Evolutionary conservation across 2,329 filamentous ascomycete species (phyloP).

Genomic region (Cryphonectria naterciae): DNA sequence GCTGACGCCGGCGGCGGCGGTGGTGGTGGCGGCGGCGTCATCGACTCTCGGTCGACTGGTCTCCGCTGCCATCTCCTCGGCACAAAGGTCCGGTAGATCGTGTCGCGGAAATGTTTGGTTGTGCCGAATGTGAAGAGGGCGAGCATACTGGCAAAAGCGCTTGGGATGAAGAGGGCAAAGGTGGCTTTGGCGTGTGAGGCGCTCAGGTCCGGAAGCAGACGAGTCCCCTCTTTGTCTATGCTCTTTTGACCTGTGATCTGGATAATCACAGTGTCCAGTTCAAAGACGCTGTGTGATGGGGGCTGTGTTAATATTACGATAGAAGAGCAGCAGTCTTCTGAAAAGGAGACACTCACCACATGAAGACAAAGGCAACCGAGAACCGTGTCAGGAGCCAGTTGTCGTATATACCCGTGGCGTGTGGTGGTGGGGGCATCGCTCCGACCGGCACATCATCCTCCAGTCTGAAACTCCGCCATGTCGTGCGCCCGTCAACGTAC

Average conservation of each 20-base stretch:
- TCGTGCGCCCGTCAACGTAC: constrained; percentile 11
- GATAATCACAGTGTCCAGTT: constrained; percentile 17
- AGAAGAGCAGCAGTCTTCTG: neutral
- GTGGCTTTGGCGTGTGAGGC: constrained; percentile 1
- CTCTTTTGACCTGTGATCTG: constrained; percentile 11
- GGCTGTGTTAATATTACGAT: neutral
- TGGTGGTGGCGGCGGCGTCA: neutral
- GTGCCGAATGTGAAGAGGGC: constrained; percentile 35
- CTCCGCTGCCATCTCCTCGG: constrained; percentile 24
- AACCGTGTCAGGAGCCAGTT: constrained; percentile 27
- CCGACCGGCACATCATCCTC: constrained; percentile 9
- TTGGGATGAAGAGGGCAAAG: constrained; percentile 28
- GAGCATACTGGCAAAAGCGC: constrained; percentile 33
- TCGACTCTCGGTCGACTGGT: neutral
- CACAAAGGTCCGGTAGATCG: constrained; percentile 30
- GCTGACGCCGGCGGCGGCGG: neutral
- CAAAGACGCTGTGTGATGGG: constrained; percentile 14
- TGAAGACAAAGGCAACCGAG: constrained; percentile 23
- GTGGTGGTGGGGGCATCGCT: neutral
- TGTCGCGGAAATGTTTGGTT: constrained; percentile 33
- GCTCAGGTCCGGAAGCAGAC: constrained; percentile 16
- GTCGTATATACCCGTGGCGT: constrained; percentile 19
- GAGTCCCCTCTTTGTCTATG: constrained; percentile 42
- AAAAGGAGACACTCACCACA: constrained; percentile 16
- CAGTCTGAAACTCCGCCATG: constrained; percentile 21